Evolutionary conservation across 352 stramenopile species (phyloP).

Genomic region (Globisporangium paddicum): DNA sequence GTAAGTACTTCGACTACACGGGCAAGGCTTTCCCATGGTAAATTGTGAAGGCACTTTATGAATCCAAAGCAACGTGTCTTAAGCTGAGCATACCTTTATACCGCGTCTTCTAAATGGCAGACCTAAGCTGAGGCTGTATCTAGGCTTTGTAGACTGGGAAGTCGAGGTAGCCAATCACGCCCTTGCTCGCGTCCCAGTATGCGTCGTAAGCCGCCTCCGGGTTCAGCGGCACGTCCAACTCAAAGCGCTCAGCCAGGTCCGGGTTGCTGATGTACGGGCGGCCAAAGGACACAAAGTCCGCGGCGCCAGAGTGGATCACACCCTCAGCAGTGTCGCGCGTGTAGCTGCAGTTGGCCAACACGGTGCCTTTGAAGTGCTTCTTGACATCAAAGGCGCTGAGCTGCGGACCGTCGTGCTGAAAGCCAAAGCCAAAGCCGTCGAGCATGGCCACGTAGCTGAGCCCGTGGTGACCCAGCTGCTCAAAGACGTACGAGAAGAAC

Average conservation of each 20-base stretch:
- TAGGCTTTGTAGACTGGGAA: conserved; percentile 9
- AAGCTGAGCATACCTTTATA: too few species aligned
- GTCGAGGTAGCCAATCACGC: conserved; percentile 9
- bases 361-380: conserved; percentile 24
- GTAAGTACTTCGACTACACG: conserved; percentile 27
- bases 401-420: conserved; percentile 16
- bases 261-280: conserved; percentile 54
- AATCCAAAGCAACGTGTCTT: too few species aligned
- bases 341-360: conserved; percentile 32
- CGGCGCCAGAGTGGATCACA: conserved; percentile 22
- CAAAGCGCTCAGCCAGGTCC: conserved; percentile 28
- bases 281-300: conserved; percentile 38
- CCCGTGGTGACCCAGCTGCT: conserved; percentile 13
- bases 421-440: conserved; percentile 16
- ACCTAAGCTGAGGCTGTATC: too few species aligned
- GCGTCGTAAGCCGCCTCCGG: too few species aligned
- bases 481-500: conserved; percentile 13
- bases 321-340: conserved; percentile 24
- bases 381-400: conserved; percentile 26
- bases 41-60: too few species aligned
- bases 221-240: conserved; percentile 21
- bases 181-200: neutral
- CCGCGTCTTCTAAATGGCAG: too few species aligned
- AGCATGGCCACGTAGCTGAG: conserved; percentile 26
- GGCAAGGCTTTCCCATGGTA: too few species aligned